Base-by-base conservation (phyloP, 169 alveolate genomes). In the Plasmodium billcollinsi region DNA sequence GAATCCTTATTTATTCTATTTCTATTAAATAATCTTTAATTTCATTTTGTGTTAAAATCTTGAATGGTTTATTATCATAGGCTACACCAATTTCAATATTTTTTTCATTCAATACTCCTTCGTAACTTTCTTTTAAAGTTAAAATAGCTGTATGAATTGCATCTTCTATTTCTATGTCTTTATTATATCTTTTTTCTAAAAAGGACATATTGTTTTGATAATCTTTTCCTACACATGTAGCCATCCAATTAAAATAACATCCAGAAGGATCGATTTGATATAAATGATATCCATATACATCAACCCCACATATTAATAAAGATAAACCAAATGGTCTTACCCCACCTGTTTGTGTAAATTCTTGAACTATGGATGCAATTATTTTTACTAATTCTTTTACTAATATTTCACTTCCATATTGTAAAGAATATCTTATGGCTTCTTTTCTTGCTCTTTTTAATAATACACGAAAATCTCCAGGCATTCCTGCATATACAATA, bases 241-340 rank as follows among this genome's bases (percentile, higher is more conserved):
- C 99, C 94, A 98, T 96, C 99, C 99, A 97, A 14, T 97, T 98
- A 73, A 97, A 97, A 96, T 96, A 98, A 39, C 99, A 99, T 29
- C 99, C 99, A 2, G 99, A 96, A 6, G 99, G 99, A 67, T 99
- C 99, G 45, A 98, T 95, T 73, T 97, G 98, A 91, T 94, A 97
- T 76, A 97, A 94, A 92, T 97, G 98, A 24, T 97, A 97, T 18
- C 98, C 98, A 74, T 93, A 94, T 20, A 92, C 94, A 66, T 97
- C 98, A 65, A 93, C 95, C 8, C 97, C 96, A 83, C 78, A 83
- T 18, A 78, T 74, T 67, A 99, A 95, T 58, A 98, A 95, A 2
- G 99, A 98, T 45, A 98, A 96, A 8, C 99, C 99, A 88, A 98
- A 99, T 67, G 99, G 99, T 65, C 99, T 97, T 45, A 99, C 99